Conservation (phyloP, 805 yeast genomes). For the Starmerella floricola region DNA sequence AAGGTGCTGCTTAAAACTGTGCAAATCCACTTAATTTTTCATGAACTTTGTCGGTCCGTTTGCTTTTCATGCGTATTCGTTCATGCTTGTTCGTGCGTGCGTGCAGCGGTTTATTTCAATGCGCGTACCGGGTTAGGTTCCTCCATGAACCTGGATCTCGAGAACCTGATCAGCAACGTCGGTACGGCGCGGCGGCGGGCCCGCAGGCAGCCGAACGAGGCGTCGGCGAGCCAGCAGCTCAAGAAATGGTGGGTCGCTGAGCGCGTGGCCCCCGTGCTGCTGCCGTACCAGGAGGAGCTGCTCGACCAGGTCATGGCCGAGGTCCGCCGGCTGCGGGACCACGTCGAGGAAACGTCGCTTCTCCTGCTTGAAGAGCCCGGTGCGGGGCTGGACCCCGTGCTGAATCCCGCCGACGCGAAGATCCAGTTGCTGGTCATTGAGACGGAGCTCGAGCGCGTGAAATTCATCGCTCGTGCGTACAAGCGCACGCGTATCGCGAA, state of each 20-base stretch:
- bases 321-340: conserved; percentile 58
- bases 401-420: conserved; percentile 42
- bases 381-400: neutral
- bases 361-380: conserved; percentile 43
- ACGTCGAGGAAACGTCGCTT: conserved; percentile 65
- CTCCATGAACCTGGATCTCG: conserved; percentile 23
- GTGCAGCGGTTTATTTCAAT: neutral
- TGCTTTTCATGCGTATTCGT: no score
- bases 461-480: conserved; percentile 68
- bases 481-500: conserved; percentile 60
- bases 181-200: conserved; percentile 34
- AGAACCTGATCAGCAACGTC: conserved; percentile 56
- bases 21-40: no score
- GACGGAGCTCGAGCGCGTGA: conserved; percentile 79
- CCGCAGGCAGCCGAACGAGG: neutral
- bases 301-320: conserved; percentile 46
- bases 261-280: conserved; percentile 73
- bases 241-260: conserved; percentile 69
- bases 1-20: no score
- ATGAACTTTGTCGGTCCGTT: no score
- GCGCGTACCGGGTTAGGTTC: neutral
- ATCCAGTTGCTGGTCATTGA: conserved; percentile 74
- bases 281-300: conserved; percentile 55
- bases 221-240: conserved; percentile 27
- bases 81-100: no score